A percentile compares a stretch with the other conserved stretches of the same genome.
phyloP scores from a whole-genome alignment of 169 alveolate genomes.

The Eimeria sp. region DNA sequence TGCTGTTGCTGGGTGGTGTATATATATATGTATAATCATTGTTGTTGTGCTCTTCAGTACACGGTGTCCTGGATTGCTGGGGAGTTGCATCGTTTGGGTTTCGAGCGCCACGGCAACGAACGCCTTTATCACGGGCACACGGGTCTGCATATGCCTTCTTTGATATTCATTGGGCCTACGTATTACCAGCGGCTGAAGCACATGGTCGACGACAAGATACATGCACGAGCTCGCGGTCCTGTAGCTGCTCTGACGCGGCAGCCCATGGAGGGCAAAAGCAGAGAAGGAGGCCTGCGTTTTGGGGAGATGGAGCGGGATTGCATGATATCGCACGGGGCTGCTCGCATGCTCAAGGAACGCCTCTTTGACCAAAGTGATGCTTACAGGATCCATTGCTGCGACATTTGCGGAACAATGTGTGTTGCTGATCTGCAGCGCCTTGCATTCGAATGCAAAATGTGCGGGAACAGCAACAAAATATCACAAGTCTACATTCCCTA shows the following conservation, averaged over 20 bases:
- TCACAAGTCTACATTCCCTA: conserved; percentile 98
- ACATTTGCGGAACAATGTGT: conserved; percentile 97
- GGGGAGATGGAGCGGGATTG: conserved; percentile 99
- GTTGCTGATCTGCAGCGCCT: conserved; percentile 96
- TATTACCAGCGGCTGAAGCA: conserved; percentile 99
- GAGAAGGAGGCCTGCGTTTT: conserved; percentile 94
- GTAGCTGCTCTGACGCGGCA: conserved; percentile 99
- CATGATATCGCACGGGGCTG: conserved; percentile 99
- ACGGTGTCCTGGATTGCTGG: conserved; percentile 98
- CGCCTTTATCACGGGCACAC: conserved; percentile 95
- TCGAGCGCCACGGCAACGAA: conserved; percentile 99
- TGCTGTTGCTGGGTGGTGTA: no score
- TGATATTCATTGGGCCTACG: conserved; percentile 99
- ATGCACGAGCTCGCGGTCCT: conserved; percentile 99
- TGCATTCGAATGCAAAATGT: conserved; percentile 84
- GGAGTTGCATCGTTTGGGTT: conserved; percentile 98
- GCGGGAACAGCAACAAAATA: conserved; percentile 81
- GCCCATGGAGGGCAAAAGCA: conserved; percentile 99
- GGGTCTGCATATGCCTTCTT: conserved; percentile 86
- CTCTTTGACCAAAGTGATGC: conserved; percentile 99
- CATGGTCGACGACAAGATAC: conserved; percentile 99
- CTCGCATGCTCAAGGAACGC: conserved; percentile 99
- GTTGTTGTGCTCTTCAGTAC: conserved; percentile 83
- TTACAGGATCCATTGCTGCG: conserved; percentile 99
- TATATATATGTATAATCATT: no score